Evolutionary conservation across 495 filamentous ascomycete species (phyloP).

Genomic region (Trichocladium antarcticum): DNA sequence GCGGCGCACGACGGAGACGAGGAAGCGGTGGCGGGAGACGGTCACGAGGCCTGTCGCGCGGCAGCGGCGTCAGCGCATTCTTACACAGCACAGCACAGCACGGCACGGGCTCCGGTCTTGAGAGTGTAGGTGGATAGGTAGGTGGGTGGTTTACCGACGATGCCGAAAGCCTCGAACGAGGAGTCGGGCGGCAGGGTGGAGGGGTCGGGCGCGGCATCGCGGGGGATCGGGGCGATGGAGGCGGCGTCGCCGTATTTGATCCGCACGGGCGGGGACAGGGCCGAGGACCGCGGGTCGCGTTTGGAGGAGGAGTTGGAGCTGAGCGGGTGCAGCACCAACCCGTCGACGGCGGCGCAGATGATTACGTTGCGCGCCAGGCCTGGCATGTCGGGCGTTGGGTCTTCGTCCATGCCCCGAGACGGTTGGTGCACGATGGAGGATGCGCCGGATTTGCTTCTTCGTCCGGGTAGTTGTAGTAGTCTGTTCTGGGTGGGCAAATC

Average conservation of each 20-base stretch:
- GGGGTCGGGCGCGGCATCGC: constrained; percentile 27
- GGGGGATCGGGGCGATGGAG: constrained; percentile 30
- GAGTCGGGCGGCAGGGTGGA: constrained; percentile 22
- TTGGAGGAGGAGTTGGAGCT: no score
- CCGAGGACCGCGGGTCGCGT: constrained; percentile 35
- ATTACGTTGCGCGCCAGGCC: constrained; percentile 65
- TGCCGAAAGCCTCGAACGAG: constrained; percentile 66
- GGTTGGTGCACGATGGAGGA: neutral
- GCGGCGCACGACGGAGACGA: constrained; percentile 71
- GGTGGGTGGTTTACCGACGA: constrained; percentile 53
- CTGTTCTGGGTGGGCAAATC: no score
- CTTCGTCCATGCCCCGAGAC: neutral
- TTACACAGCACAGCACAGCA: no score
- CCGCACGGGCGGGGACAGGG: constrained; percentile 41
- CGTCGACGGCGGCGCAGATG: constrained; percentile 75
- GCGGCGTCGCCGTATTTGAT: constrained; percentile 68
- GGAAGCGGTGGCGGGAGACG: constrained; percentile 61
- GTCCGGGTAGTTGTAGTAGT: no score
- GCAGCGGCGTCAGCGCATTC: neutral
- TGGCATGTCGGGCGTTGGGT: constrained; percentile 44
- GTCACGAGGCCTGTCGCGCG: constrained; percentile 51
- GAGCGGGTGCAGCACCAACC: constrained; percentile 69
- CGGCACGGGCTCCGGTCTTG: no score
- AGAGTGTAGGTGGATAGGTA: neutral
- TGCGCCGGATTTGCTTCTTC: no score